Conservation (phyloP, 2,329 filamentous ascomycete genomes). For the Geosmithia morbida region DNA sequence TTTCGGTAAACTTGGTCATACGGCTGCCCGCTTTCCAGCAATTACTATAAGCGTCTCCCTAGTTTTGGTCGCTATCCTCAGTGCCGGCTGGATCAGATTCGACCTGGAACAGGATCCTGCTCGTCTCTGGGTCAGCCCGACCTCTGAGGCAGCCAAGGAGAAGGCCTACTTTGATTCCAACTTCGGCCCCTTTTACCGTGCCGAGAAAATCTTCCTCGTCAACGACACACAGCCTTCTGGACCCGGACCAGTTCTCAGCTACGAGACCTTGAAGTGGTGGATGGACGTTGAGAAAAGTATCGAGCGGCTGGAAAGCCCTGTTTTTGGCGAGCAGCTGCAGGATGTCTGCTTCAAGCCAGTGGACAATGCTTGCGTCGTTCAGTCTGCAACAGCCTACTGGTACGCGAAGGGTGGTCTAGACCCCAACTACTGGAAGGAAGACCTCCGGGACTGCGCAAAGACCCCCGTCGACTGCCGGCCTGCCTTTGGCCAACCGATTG, state of each 20-base stretch:
- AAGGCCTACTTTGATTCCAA: slow-evolving; percentile 87
- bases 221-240: slow-evolving; percentile 60
- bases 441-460: slow-evolving; percentile 58
- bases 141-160: slow-evolving; percentile 78
- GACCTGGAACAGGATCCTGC: slow-evolving; percentile 85
- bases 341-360: slow-evolving; percentile 93
- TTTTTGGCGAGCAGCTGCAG: slow-evolving; percentile 54
- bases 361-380: slow-evolving; percentile 77
- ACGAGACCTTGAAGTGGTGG: slow-evolving; percentile 89
- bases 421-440: slow-evolving; percentile 50
- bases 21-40: slow-evolving; percentile 69
- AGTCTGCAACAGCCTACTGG: slow-evolving; percentile 87
- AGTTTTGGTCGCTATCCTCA: slow-evolving; percentile 63
- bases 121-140: slow-evolving; percentile 90
- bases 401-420: slow-evolving; percentile 35
- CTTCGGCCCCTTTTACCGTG: slow-evolving; percentile 91
- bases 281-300: slow-evolving; percentile 75
- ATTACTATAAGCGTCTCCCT: slow-evolving; percentile 69
- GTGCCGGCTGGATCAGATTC: slow-evolving; percentile 78
- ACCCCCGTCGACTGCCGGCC: slow-evolving; percentile 79
- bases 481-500: slow-evolving; percentile 76
- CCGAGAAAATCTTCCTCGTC: slow-evolving; percentile 85
- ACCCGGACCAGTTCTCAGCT: slow-evolving; percentile 66
- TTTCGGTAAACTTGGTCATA: slow-evolving; percentile 68
- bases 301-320: slow-evolving; percentile 52